Evolutionary conservation across 169 alveolate genomes (phyloP).

Genomic region (Fabrea salina): DNA sequence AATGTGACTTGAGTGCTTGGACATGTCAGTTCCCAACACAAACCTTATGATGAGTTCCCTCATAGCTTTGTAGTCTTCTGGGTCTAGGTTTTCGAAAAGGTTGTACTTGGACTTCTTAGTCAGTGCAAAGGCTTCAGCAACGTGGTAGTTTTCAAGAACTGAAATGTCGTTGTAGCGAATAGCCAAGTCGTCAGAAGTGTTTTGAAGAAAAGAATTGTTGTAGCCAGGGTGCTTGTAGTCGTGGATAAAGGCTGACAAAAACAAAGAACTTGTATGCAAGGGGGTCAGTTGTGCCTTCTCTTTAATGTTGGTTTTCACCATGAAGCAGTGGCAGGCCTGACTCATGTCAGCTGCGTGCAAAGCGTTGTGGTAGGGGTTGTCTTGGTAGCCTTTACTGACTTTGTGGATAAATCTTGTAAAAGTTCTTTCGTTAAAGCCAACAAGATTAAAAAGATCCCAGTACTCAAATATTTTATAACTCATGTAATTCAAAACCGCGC

Average conservation of each 20-base stretch:
- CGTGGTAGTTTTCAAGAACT: slow-evolving; percentile 74
- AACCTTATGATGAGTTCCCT: slow-evolving; percentile 58
- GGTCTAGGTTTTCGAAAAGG: slow-evolving; percentile 37
- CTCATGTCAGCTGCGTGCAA: slow-evolving; percentile 51
- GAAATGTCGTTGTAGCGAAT: slow-evolving; percentile 66
- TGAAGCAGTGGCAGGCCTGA: slow-evolving; percentile 1
- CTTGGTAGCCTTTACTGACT: not conserved
- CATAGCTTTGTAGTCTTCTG: slow-evolving; percentile 47
- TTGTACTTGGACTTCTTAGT: slow-evolving; percentile 30
- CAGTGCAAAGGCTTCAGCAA: slow-evolving; percentile 60
- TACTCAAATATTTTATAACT: not conserved
- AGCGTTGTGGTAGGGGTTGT: slow-evolving; percentile 45
- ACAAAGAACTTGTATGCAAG: slow-evolving; percentile 18
- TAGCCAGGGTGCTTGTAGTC: slow-evolving; percentile 79
- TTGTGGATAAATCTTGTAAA: not conserved
- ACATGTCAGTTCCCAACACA: slow-evolving; percentile 62
- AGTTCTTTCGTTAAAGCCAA: not conserved
- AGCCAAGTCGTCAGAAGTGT: slow-evolving; percentile 57
- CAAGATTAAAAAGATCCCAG: not conserved
- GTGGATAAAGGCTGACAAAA: slow-evolving; percentile 60
- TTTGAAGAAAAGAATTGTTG: slow-evolving; percentile 52
- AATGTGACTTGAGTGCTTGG: slow-evolving; percentile 56
- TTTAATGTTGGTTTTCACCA: not conserved
- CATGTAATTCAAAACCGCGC: not conserved
- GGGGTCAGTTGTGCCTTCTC: slow-evolving; percentile 11